Percentiles rank a stretch among this genome's conserved stretches.
These are phyloP conservation scores for Aspergillus melleus DNA, from an alignment of 2,329 filamentous ascomycete genomes.

Conservation along the genomic window DNA sequence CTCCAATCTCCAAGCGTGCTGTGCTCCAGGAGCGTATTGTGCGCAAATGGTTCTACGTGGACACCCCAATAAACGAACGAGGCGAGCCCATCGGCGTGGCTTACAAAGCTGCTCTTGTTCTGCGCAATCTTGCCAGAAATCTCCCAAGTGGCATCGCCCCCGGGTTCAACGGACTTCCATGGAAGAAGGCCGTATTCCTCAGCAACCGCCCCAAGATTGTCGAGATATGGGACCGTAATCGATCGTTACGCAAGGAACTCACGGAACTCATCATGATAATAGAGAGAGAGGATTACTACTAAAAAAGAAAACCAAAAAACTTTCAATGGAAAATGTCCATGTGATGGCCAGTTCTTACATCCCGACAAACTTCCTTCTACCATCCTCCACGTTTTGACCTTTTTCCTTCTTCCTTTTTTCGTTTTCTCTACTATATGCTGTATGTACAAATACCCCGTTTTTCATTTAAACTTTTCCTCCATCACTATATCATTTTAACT, in stretches of 20 bases:
- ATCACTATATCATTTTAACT: background rate
- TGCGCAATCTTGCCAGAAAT: conserved; percentile 49
- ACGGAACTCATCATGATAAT: conserved; percentile 45
- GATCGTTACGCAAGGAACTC: conserved; percentile 42
- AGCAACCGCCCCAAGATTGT: conserved; percentile 40
- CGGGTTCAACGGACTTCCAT: conserved; percentile 32
- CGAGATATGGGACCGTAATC: conserved; percentile 42
- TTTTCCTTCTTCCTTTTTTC: conserved; percentile 4
- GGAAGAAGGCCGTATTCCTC: conserved; percentile 43
- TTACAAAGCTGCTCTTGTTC: conserved; percentile 48
- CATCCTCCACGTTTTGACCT: background rate
- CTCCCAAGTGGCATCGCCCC: conserved; percentile 35
- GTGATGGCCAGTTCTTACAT: background rate
- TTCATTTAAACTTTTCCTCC: background rate
- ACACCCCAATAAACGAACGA: conserved; percentile 44
- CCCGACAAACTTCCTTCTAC: background rate
- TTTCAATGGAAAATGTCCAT: background rate
- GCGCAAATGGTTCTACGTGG: conserved; percentile 42
- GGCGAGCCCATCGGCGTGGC: conserved; percentile 47
- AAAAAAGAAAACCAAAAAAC: background rate
- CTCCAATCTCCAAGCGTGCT: conserved; percentile 36
- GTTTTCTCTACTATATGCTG: conserved; percentile 5
- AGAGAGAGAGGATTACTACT: conserved; percentile 40
- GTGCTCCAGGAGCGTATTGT: conserved; percentile 42
- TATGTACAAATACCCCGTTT: background rate